phyloP scores from a whole-genome alignment of 2,329 filamentous ascomycete species.

The Mycosphaerelloides madeirae region DNA sequence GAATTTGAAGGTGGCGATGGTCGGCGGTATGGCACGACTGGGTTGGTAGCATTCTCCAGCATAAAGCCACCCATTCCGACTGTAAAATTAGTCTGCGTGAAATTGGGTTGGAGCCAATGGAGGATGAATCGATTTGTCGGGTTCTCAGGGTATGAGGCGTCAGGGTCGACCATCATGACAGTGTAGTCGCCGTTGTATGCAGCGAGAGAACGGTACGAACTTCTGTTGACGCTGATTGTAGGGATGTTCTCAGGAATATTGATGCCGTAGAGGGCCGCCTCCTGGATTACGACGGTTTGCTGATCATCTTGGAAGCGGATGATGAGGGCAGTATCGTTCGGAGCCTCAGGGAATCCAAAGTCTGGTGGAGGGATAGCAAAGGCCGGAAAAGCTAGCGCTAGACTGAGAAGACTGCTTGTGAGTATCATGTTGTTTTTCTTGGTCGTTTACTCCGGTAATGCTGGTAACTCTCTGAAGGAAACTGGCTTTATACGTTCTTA shows the following conservation, averaged over 20 bases:
- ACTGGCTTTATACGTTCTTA: too few relatives aligned
- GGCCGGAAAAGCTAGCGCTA: slow-evolving; percentile 7
- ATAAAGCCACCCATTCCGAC: not conserved
- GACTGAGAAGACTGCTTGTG: not conserved
- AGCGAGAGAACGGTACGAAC: slow-evolving; percentile 7
- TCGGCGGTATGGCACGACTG: slow-evolving; percentile 6
- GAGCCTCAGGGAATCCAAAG: slow-evolving; percentile 14
- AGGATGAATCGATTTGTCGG: slow-evolving; percentile 10
- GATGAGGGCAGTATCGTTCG: slow-evolving; percentile 12
- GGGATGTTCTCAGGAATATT: slow-evolving; percentile 8
- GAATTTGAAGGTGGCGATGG: slow-evolving; percentile 13
- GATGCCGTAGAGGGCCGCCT: slow-evolving; percentile 13
- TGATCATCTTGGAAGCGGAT: slow-evolving; percentile 2
- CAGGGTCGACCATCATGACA: slow-evolving; percentile 14
- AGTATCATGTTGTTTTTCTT: not conserved
- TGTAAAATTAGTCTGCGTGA: not conserved
- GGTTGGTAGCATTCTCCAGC: slow-evolving; percentile 2
- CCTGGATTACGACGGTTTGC: slow-evolving; percentile 1
- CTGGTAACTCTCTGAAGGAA: too few relatives aligned
- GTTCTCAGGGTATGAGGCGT: slow-evolving; percentile 13
- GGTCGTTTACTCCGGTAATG: too few relatives aligned
- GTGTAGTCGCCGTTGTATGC: slow-evolving; percentile 11
- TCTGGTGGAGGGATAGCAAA: slow-evolving; percentile 12
- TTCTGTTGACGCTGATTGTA: slow-evolving; percentile 5
- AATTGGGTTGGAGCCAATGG: slow-evolving; percentile 12